Conservation (phyloP, 768 basidiomycete genomes). For the Serendipita indica region DNA sequence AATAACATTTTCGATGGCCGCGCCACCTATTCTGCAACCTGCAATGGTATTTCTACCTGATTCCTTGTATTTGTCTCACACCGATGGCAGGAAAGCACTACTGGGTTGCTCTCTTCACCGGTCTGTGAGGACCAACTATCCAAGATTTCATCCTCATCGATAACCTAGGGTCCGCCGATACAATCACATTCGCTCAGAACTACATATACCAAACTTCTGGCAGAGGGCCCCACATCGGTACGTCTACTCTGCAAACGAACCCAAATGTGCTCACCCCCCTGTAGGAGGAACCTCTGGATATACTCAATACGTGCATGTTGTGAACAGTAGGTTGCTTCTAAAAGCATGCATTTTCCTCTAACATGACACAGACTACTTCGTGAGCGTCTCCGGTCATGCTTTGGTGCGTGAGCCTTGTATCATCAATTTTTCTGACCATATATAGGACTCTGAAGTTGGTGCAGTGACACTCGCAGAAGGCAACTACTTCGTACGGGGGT, state of each 20-base stretch:
- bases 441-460: neutral
- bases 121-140: neutral
- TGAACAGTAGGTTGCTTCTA: neutral
- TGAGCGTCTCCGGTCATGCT: constrained; percentile 8
- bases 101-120: constrained; percentile 10
- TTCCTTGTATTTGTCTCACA: neutral
- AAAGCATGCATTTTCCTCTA: neutral
- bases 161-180: neutral
- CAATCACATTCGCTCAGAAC: constrained; percentile 9
- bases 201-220: constrained; percentile 8
- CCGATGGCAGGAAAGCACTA: constrained; percentile 6
- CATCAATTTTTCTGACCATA: neutral
- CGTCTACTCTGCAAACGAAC: neutral
- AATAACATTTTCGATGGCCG: constrained; percentile 10
- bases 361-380: constrained; percentile 4
- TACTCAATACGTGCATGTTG: constrained; percentile 9
- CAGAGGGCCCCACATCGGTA: constrained; percentile 10
- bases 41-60: neutral
- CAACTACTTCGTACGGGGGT: constrained; percentile 8
- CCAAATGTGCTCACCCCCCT: neutral
- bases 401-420: neutral
- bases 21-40: constrained; percentile 7
- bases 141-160: neutral
- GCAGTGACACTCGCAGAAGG: constrained; percentile 8
- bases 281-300: constrained; percentile 8